Conservation (phyloP, 2,329 filamentous ascomycete genomes). For the Trichoderma pleuroti region DNA sequence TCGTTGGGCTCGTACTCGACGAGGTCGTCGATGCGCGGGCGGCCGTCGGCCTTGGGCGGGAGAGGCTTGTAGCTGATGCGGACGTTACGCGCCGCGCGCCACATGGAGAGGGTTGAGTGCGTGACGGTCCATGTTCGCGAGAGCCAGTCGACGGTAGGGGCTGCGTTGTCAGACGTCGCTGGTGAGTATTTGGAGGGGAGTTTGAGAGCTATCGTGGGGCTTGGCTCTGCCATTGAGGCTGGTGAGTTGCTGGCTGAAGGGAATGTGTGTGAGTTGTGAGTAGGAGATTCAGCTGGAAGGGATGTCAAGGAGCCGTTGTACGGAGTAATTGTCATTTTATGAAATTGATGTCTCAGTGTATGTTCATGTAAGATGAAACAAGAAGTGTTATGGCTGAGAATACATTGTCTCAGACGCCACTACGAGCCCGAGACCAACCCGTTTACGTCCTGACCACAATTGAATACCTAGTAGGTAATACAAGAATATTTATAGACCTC, state of each 20-base stretch:
- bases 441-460: background rate
- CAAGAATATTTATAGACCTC: background rate
- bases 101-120: constrained; percentile 75
- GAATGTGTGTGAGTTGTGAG: background rate
- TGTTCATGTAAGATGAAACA: background rate
- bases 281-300: background rate
- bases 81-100: constrained; percentile 75
- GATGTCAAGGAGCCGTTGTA: background rate
- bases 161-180: constrained; percentile 15
- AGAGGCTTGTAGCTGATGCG: constrained; percentile 69
- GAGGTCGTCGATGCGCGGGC: constrained; percentile 61
- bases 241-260: no score
- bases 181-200: constrained; percentile 48
- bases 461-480: no score
- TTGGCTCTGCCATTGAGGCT: constrained; percentile 15
- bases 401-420: background rate
- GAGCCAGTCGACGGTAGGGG: constrained; percentile 53
- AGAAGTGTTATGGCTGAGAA: background rate
- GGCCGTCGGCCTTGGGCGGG: constrained; percentile 36
- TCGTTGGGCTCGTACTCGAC: constrained; percentile 64
- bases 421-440: background rate
- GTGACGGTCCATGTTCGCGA: constrained; percentile 69
- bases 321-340: background rate
- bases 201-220: constrained; percentile 26
- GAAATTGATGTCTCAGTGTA: background rate